Percentiles rank a stretch among this genome's conserved stretches.
Conservation (phyloP, 805 yeast genomes). For the Lipomyces oligophaga region DNA sequence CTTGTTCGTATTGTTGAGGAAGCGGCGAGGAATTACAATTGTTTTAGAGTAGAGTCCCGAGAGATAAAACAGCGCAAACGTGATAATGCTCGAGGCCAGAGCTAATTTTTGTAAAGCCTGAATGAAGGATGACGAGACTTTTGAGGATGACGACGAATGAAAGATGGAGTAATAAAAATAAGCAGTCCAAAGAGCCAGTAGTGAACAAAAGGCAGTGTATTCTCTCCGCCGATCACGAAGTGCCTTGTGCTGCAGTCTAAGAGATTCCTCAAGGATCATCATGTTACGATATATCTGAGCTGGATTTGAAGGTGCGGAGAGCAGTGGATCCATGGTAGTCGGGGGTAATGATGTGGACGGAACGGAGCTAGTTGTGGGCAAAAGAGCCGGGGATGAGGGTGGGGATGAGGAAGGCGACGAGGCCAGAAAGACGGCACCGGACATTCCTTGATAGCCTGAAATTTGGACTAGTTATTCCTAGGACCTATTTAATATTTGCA, state of each 20-base stretch:
- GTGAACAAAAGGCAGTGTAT: conserved; percentile 50
- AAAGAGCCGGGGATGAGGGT: not conserved
- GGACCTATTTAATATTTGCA: too few relatives aligned
- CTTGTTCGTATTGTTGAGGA: conserved; percentile 77
- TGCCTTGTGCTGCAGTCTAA: conserved; percentile 74
- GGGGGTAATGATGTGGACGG: not conserved
- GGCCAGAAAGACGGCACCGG: too few relatives aligned
- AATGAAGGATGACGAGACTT: conserved; percentile 39
- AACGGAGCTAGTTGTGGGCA: not conserved
- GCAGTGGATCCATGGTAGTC: conserved; percentile 17
- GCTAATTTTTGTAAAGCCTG: conserved; percentile 40
- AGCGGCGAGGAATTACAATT: conserved; percentile 74
- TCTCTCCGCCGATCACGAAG: conserved; percentile 64
- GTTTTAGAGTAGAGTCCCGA: conserved; percentile 89
- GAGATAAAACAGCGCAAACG: conserved; percentile 71
- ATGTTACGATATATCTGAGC: conserved; percentile 70
- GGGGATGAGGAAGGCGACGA: not conserved
- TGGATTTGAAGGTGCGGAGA: conserved; percentile 33
- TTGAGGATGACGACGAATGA: conserved; percentile 36
- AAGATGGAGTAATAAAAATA: conserved; percentile 36
- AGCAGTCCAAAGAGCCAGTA: conserved; percentile 31
- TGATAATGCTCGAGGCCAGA: conserved; percentile 58
- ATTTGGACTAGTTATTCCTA: too few relatives aligned
- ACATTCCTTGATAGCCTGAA: not conserved
- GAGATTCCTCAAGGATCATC: conserved; percentile 77